Evolutionary conservation across 2,329 filamentous ascomycete genomes (phyloP), one percentile per base, ranked within the genome.

Genomic region (Hymenoscyphus fructigenus): DNA sequence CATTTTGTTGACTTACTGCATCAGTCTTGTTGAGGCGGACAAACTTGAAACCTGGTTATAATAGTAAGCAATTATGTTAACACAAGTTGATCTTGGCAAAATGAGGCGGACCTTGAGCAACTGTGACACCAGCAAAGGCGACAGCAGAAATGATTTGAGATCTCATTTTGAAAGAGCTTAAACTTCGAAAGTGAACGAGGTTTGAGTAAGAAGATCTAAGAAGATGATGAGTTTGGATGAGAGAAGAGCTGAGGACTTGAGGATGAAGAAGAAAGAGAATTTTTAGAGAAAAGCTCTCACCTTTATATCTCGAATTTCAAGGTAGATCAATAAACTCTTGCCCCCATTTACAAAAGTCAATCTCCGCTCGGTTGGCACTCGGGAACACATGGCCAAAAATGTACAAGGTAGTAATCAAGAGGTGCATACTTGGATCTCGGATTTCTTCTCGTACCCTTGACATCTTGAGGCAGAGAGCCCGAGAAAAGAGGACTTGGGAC

Each of bases 11-110:
- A 60, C 67, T 63, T 68, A 71, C 70, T 12, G 75, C 74, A 50
- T 78, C 74, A 36, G 70, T 71, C 62, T 76, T 77, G 64, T 77
- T 74, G 15, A 78, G 72, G 20, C 76, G 76, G 58, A 68, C 68
- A 66, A 75, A 77, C 6, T 64, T 71, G 61, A 66, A 73, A 41
- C 67, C 70, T 69, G 36, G 59, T 63, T 12, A 57, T 44, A 9
- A 20, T 7, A 56, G 28, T 61, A 5, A 61, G 47, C 44, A 55
- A n/a, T 1, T 20, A 14, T 34, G 15, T 4, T 14, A 7, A 34
- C 28, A 50, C 1, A 38, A 15, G 15, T 17, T 29, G 1, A 32
- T 57, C 9, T n/a, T 3, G 7, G 26, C 34, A 14, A 17, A 3
- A 2, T 20, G 5, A 38, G 4, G 14, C 20, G 38, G 17, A 65